A percentile compares a stretch with the other conserved stretches of the same genome.
Conservation (phyloP, 2,329 filamentous ascomycete genomes). For the Colletotrichum siamense region DNA sequence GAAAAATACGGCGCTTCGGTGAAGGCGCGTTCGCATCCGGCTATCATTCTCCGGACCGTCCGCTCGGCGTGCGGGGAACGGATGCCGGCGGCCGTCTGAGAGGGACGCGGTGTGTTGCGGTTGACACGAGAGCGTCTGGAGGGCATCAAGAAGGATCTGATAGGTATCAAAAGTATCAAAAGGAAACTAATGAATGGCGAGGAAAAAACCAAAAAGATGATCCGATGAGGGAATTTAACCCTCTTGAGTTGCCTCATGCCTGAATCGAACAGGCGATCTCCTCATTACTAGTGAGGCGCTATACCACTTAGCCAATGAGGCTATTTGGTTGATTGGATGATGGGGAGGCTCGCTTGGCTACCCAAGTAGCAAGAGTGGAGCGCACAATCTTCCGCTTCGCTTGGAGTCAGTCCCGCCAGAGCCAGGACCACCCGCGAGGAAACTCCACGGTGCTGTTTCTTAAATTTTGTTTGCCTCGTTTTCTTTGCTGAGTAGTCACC, state of each 20-base stretch:
- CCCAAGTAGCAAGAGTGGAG: background rate
- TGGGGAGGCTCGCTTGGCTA: fast-evolving
- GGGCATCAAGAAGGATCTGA: fast-evolving
- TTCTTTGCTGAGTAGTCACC: fast-evolving
- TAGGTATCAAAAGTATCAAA: background rate
- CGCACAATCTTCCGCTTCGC: background rate
- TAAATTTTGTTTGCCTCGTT: fast-evolving
- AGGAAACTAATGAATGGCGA: background rate
- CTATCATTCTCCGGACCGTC: background rate
- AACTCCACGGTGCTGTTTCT: background rate
- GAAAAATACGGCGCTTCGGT: background rate
- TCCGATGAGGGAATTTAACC: background rate
- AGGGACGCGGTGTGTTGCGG: background rate
- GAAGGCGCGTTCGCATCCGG: background rate
- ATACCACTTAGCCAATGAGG: constrained; percentile 19
- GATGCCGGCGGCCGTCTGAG: background rate
- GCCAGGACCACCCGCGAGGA: background rate
- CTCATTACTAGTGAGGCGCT: constrained; percentile 21
- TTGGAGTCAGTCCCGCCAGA: background rate
- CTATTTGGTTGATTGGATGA: background rate
- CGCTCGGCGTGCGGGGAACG: background rate
- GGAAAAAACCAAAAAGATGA: fast-evolving
- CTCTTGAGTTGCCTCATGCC: background rate
- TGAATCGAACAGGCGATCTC: constrained; percentile 17
- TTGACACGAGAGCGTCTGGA: background rate